These are phyloP conservation scores for Firmiana major DNA, from an alignment of 345 rosid genomes.

Conservation along the genomic window DNA sequence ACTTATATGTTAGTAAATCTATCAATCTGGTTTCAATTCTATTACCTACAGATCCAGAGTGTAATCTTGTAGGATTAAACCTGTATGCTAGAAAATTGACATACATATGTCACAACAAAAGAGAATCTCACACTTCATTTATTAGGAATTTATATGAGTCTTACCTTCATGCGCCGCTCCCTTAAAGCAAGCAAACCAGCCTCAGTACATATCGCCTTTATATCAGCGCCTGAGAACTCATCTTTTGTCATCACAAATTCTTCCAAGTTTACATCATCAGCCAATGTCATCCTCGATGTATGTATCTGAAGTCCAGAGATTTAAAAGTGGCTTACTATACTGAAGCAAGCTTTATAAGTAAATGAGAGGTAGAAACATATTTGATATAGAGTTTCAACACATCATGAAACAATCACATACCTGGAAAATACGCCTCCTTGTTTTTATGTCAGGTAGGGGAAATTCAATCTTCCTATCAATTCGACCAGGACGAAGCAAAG, in stretches of 20 bases:
- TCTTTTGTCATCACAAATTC: conserved; percentile 99
- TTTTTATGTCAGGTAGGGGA: conserved; percentile 98
- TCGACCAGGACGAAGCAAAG: conserved; percentile 92
- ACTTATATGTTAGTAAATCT: background rate
- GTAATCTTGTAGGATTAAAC: background rate
- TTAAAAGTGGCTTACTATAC: background rate
- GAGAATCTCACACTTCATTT: background rate
- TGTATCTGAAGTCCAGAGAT: conserved; percentile 55
- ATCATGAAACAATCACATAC: conserved; percentile 27
- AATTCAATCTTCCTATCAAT: conserved; percentile 95
- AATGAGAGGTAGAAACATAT: background rate
- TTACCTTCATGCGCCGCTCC: conserved; percentile 97
- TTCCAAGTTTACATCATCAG: conserved; percentile 96
- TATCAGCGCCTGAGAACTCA: conserved; percentile 97
- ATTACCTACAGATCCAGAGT: background rate
- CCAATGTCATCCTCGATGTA: conserved; percentile 91
- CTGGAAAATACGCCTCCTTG: conserved; percentile 96
- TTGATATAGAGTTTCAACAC: background rate
- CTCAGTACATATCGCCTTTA: conserved; percentile 96
- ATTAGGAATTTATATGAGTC: background rate
- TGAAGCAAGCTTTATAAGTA: background rate
- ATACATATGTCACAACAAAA: background rate
- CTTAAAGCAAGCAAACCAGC: conserved; percentile 94
- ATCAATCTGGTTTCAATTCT: background rate
- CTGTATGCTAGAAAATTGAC: background rate